Evolutionary conservation across 1,284 basidiomycete species (phyloP).

Genomic region (Cystobasidiaceae sp.): DNA sequence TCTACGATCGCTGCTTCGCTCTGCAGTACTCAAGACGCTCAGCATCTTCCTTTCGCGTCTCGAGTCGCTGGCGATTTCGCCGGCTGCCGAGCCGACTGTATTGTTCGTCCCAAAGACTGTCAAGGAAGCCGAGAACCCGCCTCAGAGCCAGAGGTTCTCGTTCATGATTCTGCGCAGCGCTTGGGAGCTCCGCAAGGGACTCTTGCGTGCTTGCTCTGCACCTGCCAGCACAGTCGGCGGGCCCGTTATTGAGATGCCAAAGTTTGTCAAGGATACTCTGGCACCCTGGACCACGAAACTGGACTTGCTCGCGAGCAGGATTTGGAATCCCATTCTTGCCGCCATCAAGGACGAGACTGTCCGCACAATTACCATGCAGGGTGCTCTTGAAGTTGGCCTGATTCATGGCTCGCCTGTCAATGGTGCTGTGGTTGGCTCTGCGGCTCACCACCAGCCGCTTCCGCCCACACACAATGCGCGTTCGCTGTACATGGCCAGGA

Average conservation of each 20-base stretch:
- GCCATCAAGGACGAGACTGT: conserved; percentile 32
- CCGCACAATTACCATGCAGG: conserved; percentile 9
- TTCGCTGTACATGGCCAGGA: not conserved
- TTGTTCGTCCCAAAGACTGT: conserved; percentile 25
- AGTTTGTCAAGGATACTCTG: conserved; percentile 39
- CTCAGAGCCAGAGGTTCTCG: conserved; percentile 37
- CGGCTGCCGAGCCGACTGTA: conserved; percentile 28
- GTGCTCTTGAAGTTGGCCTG: conserved; percentile 4
- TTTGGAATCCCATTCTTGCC: conserved; percentile 39
- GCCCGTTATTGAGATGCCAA: conserved; percentile 29
- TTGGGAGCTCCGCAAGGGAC: conserved; percentile 34
- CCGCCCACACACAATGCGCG: not conserved
- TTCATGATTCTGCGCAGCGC: conserved; percentile 40
- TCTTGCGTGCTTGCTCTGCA: conserved; percentile 10
- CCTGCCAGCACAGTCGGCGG: conserved; percentile 3
- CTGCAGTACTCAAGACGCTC: conserved; percentile 40
- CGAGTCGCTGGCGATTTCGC: conserved; percentile 38
- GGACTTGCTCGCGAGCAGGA: conserved; percentile 36
- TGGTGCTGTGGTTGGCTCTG: not conserved
- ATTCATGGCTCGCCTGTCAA: not conserved
- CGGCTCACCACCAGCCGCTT: no score
- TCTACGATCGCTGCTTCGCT: conserved; percentile 40
- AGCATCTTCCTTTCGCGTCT: conserved; percentile 42
- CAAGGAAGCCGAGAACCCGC: conserved; percentile 36
- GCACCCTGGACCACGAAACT: conserved; percentile 41